A percentile compares a stretch with the other conserved stretches of the same genome.
phyloP scores from a whole-genome alignment of 2,329 filamentous ascomycete species.

The Diaporthe batatas region DNA sequence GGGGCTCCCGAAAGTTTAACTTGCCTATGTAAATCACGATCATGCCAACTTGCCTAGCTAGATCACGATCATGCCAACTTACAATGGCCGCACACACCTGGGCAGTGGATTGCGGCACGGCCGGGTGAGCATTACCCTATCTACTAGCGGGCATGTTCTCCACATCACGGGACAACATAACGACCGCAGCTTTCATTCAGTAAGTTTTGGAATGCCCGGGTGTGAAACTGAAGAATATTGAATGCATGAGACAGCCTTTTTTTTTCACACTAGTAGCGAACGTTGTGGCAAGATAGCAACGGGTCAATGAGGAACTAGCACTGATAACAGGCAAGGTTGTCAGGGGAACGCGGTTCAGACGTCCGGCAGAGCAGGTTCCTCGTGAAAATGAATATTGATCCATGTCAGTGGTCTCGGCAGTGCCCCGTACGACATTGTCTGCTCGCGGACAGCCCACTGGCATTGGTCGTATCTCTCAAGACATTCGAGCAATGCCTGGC shows the following conservation, averaged over 20 bases:
- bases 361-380: neutral
- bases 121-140: slow-evolving; percentile 25
- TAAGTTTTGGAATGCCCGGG: too few relatives aligned
- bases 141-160: neutral
- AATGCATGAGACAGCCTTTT: neutral
- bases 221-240: too few relatives aligned
- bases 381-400: neutral
- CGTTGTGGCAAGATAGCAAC: neutral
- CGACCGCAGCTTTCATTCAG: neutral
- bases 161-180: neutral
- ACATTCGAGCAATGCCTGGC: too few relatives aligned
- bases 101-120: too few relatives aligned
- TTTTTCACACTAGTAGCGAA: neutral
- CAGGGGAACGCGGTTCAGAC: neutral
- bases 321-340: neutral
- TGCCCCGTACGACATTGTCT: neutral
- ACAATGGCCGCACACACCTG: neutral
- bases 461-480: neutral
- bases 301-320: neutral
- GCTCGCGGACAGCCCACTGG: neutral
- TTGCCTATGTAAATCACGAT: neutral
- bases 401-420: too few relatives aligned
- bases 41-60: too few relatives aligned
- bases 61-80: too few relatives aligned
- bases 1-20: neutral